Conservation (phyloP, 257 asterid species). For the Eucommia ulmoides region DNA sequence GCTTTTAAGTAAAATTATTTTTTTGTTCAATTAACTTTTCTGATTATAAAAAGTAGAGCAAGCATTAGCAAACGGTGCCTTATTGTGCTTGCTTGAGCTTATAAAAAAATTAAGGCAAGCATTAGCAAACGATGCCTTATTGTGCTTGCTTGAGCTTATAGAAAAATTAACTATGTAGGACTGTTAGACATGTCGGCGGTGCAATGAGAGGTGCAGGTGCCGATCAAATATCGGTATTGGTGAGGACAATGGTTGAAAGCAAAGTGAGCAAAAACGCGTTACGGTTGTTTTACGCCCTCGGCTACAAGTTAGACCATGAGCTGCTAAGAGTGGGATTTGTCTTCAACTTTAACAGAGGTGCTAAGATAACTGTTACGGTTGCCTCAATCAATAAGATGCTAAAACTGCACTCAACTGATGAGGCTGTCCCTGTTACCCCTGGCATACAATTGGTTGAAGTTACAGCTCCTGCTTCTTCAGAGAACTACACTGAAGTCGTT, state of each 20-base stretch:
- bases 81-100: neutral
- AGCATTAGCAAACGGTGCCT: no score
- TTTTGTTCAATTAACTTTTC: no score
- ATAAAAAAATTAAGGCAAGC: no score
- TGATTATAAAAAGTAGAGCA: no score
- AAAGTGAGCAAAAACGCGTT: slow-evolving; percentile 84
- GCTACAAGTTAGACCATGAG: slow-evolving; percentile 86
- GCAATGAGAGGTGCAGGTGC: slow-evolving; percentile 93
- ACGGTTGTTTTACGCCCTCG: slow-evolving; percentile 67
- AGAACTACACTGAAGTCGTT: slow-evolving; percentile 73
- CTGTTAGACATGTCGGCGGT: slow-evolving; percentile 90
- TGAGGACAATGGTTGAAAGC: slow-evolving; percentile 68
- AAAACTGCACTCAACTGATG: slow-evolving; percentile 82
- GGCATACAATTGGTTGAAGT: slow-evolving; percentile 96
- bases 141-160: neutral
- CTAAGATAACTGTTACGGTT: slow-evolving; percentile 70
- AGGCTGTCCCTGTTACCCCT: slow-evolving; percentile 80
- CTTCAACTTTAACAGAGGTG: slow-evolving; percentile 79
- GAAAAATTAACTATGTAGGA: slow-evolving; percentile 27
- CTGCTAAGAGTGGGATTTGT: slow-evolving; percentile 79
- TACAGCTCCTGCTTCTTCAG: slow-evolving; percentile 85
- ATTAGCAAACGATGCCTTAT: no score
- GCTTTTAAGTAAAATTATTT: no score
- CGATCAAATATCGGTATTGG: slow-evolving; percentile 78
- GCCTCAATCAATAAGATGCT: slow-evolving; percentile 87